A percentile compares a stretch with the other conserved stretches of the same genome.
phyloP scores from a whole-genome alignment of 306 rosid genomes.

The Casuarina cunninghamiana region DNA sequence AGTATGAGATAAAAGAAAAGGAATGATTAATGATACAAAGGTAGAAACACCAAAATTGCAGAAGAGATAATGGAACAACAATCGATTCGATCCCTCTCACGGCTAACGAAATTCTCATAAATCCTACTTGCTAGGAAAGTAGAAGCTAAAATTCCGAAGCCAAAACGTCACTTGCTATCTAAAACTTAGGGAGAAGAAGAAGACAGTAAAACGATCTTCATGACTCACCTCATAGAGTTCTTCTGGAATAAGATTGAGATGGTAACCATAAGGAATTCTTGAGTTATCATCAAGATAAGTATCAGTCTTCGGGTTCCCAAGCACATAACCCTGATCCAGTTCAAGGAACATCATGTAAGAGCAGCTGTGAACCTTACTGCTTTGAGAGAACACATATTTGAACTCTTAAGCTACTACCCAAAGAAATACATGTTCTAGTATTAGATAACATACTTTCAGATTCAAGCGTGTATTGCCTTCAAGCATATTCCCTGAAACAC shows the following conservation, averaged over 20 bases:
- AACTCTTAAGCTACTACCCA: not conserved
- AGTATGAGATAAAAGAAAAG: not conserved
- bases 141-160: not conserved
- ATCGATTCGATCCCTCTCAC: not conserved
- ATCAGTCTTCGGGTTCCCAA: slow-evolving; percentile 36
- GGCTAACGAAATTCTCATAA: too few relatives aligned
- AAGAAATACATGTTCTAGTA: not conserved
- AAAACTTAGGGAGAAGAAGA: not conserved
- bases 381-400: not conserved
- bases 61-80: not conserved
- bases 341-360: not conserved
- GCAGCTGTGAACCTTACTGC: too few relatives aligned
- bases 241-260: slow-evolving; percentile 26
- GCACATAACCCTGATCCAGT: slow-evolving; percentile 24
- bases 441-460: slow-evolving; percentile 19
- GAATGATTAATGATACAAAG: not conserved
- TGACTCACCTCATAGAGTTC: slow-evolving; percentile 30
- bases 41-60: not conserved
- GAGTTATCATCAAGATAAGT: slow-evolving; percentile 19
- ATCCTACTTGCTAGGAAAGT: not conserved
- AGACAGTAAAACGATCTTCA: not conserved
- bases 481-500: slow-evolving; percentile 15
- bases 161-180: too few relatives aligned
- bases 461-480: slow-evolving; percentile 18
- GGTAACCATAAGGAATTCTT: slow-evolving; percentile 10